These are phyloP conservation scores for Corynespora cassiicola DNA, from an alignment of 2,329 filamentous ascomycete genomes.

Conservation along the genomic window DNA sequence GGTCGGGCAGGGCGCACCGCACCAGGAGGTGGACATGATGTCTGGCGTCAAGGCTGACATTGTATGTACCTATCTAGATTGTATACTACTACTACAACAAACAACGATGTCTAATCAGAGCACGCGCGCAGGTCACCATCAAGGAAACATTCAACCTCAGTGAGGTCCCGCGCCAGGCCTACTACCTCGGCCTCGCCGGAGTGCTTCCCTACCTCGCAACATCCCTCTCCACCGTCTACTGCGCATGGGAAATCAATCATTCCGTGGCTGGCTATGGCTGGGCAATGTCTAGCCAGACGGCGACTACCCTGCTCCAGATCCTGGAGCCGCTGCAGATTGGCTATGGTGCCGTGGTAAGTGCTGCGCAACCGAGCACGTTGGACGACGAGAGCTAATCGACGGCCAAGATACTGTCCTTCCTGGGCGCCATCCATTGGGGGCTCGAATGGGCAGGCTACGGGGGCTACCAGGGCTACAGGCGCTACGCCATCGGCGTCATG, in stretches of 20 bases:
- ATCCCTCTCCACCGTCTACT: slow-evolving; percentile 80
- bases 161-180: slow-evolving; percentile 55
- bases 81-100: not conserved
- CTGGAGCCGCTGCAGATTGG: slow-evolving; percentile 89
- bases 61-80: slow-evolving; percentile 22
- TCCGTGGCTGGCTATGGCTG: slow-evolving; percentile 67
- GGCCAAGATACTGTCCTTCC: slow-evolving; percentile 86
- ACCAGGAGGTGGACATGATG: slow-evolving; percentile 54
- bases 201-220: slow-evolving; percentile 75
- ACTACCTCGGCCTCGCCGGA: slow-evolving; percentile 58
- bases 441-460: slow-evolving; percentile 80
- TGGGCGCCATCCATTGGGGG: slow-evolving; percentile 94
- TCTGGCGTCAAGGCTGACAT: slow-evolving; percentile 49
- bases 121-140: slow-evolving; percentile 50
- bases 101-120: slow-evolving; percentile 5
- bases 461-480: slow-evolving; percentile 72
- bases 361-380: too few species aligned
- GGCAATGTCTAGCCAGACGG: slow-evolving; percentile 73
- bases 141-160: slow-evolving; percentile 56
- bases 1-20: slow-evolving; percentile 38
- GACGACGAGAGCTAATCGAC: slow-evolving; percentile 6
- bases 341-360: slow-evolving; percentile 81
- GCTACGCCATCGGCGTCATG: slow-evolving; percentile 83
- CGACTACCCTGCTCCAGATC: slow-evolving; percentile 73
- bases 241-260: slow-evolving; percentile 83